These are phyloP conservation scores for Kingdonia uniflora DNA, from an alignment of 164 flowering plant genomes.

Conservation along the genomic window DNA sequence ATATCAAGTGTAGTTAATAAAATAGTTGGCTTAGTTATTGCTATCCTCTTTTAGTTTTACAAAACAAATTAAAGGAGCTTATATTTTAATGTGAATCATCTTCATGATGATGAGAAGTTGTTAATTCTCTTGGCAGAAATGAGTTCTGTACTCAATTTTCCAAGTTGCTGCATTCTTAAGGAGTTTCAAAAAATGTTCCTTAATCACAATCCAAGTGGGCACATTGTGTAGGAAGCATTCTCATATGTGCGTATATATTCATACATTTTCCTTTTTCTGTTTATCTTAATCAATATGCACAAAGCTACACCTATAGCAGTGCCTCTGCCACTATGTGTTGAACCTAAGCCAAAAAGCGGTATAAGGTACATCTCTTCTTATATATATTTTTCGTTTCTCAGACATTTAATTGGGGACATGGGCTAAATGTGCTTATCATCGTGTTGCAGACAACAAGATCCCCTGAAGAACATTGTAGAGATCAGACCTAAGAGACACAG, in stretches of 20 bases:
- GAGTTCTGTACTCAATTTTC: too few relatives aligned
- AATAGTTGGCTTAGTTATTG: too few relatives aligned
- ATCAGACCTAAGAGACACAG: conserved; percentile 67
- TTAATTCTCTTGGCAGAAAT: too few relatives aligned
- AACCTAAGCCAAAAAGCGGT: conserved; percentile 90
- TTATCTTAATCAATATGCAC: conserved; percentile 45
- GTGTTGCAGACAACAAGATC: conserved; percentile 73
- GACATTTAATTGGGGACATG: neutral
- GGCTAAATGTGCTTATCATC: conserved; percentile 4
- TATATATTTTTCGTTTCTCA: neutral
- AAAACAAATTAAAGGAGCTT: too few relatives aligned
- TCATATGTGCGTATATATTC: neutral
- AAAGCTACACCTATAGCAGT: conserved; percentile 81
- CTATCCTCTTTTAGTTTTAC: too few relatives aligned
- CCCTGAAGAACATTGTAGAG: conserved; percentile 76
- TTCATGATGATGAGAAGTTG: too few relatives aligned
- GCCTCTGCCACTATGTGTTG: conserved; percentile 85
- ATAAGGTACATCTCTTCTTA: conserved; percentile 44
- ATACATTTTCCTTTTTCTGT: neutral
- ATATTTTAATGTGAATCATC: too few relatives aligned
- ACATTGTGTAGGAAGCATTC: neutral
- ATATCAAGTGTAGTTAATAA: too few relatives aligned
- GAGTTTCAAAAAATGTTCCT: too few relatives aligned
- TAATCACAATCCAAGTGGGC: too few relatives aligned
- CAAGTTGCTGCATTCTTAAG: too few relatives aligned